A percentile compares a stretch with the other conserved stretches of the same genome.
Evolutionary conservation across 2,329 filamentous ascomycete genomes (phyloP).

Genomic region (Penicillium sp.): DNA sequence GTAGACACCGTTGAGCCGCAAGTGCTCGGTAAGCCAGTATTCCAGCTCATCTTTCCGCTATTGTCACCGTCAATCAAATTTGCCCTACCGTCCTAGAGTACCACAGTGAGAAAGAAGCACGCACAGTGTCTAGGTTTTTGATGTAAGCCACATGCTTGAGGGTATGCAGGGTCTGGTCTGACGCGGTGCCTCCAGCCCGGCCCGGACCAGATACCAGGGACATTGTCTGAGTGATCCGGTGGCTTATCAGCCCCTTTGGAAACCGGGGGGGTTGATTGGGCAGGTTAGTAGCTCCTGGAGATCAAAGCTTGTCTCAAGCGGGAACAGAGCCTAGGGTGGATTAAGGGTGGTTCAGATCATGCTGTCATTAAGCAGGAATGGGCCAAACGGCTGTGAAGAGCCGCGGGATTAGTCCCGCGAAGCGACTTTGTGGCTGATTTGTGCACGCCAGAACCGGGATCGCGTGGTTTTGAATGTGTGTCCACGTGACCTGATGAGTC

Average conservation of each 20-base stretch:
- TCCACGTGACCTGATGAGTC: conserved; percentile 7
- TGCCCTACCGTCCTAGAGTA: conserved; percentile 7
- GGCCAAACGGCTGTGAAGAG: conserved; percentile 11
- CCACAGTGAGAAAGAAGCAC: conserved; percentile 37
- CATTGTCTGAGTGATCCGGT: conserved; percentile 41
- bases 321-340: background rate
- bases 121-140: conserved; percentile 81
- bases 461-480: conserved; percentile 12
- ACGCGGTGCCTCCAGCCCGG: conserved; percentile 42
- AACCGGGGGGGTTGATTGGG: conserved; percentile 14
- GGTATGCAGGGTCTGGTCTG: conserved; percentile 52
- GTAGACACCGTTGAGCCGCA: conserved; percentile 92
- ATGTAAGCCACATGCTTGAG: conserved; percentile 86
- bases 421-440: conserved; percentile 8
- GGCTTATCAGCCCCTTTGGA: background rate
- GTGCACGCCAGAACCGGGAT: background rate
- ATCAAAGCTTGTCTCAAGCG: conserved; percentile 2
- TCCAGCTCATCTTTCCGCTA: conserved; percentile 89
- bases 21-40: conserved; percentile 96
- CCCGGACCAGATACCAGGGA: conserved; percentile 61
- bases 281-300: conserved; percentile 14
- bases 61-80: conserved; percentile 37
- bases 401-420: conserved; percentile 11
- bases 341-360: conserved; percentile 10
- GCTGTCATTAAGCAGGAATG: conserved; percentile 17